Conservation (phyloP, 2,329 filamentous ascomycete species). For the Neofusicoccum kwambonambiense region DNA sequence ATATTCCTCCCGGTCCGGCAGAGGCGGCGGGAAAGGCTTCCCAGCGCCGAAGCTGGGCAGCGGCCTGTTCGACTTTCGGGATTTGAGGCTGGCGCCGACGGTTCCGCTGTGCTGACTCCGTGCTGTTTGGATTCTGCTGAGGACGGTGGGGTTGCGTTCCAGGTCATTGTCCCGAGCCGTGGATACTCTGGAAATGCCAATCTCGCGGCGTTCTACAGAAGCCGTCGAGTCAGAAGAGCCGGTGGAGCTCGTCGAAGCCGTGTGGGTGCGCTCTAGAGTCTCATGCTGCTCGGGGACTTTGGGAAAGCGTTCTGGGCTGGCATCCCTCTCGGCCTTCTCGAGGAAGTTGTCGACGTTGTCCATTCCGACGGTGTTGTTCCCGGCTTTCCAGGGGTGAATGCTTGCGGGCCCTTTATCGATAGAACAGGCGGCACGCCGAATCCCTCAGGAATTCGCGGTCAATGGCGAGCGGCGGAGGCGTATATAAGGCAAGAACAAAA, state of each 20-base stretch:
- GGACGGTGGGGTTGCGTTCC: slow-evolving; percentile 66
- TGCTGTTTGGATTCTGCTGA: slow-evolving; percentile 70
- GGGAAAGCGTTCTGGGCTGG: slow-evolving; percentile 44
- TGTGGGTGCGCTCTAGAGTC: slow-evolving; percentile 58
- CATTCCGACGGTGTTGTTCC: slow-evolving; percentile 30
- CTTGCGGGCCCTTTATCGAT: neutral
- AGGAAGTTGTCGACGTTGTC: slow-evolving; percentile 57
- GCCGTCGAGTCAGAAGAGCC: slow-evolving; percentile 47
- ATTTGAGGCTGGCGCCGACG: slow-evolving; percentile 57
- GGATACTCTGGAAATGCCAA: slow-evolving; percentile 59
- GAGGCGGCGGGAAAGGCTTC: slow-evolving; percentile 69
- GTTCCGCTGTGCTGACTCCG: slow-evolving; percentile 69
- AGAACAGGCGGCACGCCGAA: neutral
- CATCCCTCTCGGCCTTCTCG: slow-evolving; percentile 55
- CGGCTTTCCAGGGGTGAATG: neutral
- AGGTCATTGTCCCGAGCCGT: slow-evolving; percentile 62
- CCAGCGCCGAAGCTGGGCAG: slow-evolving; percentile 69
- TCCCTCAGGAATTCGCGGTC: neutral
- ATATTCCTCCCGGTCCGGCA: slow-evolving; percentile 72
- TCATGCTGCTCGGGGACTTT: slow-evolving; percentile 49
- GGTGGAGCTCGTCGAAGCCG: slow-evolving; percentile 45
- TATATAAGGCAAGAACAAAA: neutral
- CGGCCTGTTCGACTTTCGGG: slow-evolving; percentile 54
- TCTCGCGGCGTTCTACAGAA: slow-evolving; percentile 36
- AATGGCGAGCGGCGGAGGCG: neutral